These are phyloP conservation scores for Pseudohalonectria lignicola DNA, from an alignment of 2,329 filamentous ascomycete genomes.

Conservation along the genomic window DNA sequence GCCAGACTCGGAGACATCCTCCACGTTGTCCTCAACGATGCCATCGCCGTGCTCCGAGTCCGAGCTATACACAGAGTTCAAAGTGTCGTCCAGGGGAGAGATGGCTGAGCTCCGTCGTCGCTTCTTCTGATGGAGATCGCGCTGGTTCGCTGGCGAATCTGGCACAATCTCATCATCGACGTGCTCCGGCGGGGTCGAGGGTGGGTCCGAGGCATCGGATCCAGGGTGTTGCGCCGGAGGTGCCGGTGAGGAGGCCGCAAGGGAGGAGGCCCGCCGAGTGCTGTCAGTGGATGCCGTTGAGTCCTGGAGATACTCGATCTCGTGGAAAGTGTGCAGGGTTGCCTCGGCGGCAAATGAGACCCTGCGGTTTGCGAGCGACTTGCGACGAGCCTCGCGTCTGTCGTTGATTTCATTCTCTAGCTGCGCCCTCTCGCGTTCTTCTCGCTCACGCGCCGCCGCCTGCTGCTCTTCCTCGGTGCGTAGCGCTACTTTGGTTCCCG, in stretches of 20 bases:
- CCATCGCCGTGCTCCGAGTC: slow-evolving; percentile 47
- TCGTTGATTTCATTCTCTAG: slow-evolving; percentile 53
- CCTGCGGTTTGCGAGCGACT: slow-evolving; percentile 83
- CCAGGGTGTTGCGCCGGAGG: slow-evolving; percentile 15
- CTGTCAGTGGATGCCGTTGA: slow-evolving; percentile 72
- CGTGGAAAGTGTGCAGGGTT: slow-evolving; percentile 93
- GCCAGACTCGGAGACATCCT: slow-evolving; percentile 32
- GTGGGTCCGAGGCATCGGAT: slow-evolving; percentile 41
- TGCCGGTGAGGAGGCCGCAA: slow-evolving; percentile 22
- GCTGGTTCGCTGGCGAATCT: slow-evolving; percentile 54
- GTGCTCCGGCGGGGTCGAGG: slow-evolving; percentile 52
- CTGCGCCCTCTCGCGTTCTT: slow-evolving; percentile 51
- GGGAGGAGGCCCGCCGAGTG: slow-evolving; percentile 64
- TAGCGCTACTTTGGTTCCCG: slow-evolving; percentile 49
- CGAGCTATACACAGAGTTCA: slow-evolving; percentile 68
- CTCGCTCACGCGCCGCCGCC: slow-evolving; percentile 56
- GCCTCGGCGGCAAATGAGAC: slow-evolving; percentile 97
- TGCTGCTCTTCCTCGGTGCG: slow-evolving; percentile 62
- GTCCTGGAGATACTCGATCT: slow-evolving; percentile 80
- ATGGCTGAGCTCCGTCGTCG: slow-evolving; percentile 56
- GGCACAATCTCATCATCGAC: slow-evolving; percentile 44
- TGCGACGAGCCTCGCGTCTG: slow-evolving; percentile 77
- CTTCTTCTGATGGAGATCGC: slow-evolving; percentile 51
- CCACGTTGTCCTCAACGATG: slow-evolving; percentile 43
- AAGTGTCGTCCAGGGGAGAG: slow-evolving; percentile 50